A percentile compares a stretch with the other conserved stretches of the same genome.
Evolutionary conservation across 1,284 basidiomycete species (phyloP).

Genomic region (Phaffia rhodozyma): DNA sequence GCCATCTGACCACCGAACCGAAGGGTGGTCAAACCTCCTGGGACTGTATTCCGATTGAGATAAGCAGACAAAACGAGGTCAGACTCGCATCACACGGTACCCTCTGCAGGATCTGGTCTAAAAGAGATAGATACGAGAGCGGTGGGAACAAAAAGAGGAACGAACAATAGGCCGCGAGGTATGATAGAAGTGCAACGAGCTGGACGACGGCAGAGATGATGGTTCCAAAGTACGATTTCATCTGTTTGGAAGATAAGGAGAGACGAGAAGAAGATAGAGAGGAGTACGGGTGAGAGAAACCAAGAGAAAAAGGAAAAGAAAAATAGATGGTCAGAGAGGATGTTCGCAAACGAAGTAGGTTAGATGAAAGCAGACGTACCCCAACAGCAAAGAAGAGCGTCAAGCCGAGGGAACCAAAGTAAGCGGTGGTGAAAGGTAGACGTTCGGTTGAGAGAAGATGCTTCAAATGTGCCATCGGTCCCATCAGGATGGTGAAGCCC

Average conservation of each 20-base stretch:
- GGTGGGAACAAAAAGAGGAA: slow-evolving; percentile 3
- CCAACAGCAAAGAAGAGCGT: slow-evolving; percentile 83
- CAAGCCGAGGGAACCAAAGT: slow-evolving; percentile 64
- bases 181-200: slow-evolving; percentile 69
- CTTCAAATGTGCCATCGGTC: slow-evolving; percentile 61
- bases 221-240: slow-evolving; percentile 70
- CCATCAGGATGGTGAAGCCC: slow-evolving; percentile 73
- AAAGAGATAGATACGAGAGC: neutral
- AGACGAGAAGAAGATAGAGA: neutral
- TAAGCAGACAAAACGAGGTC: neutral
- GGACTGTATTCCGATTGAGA: slow-evolving; percentile 38
- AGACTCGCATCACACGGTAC: neutral
- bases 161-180: slow-evolving; percentile 66
- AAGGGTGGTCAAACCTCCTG: slow-evolving; percentile 59
- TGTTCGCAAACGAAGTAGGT: neutral
- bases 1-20: slow-evolving; percentile 71
- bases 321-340: neutral
- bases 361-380: slow-evolving; percentile 39
- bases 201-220: slow-evolving; percentile 62
- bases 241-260: slow-evolving; percentile 37
- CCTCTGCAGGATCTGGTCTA: no score
- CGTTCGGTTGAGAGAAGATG: slow-evolving; percentile 75
- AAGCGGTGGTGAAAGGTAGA: slow-evolving; percentile 73
- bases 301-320: neutral
- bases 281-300: neutral